phyloP scores from a whole-genome alignment of 768 basidiomycete genomes.

The Lactifluus piperatus region DNA sequence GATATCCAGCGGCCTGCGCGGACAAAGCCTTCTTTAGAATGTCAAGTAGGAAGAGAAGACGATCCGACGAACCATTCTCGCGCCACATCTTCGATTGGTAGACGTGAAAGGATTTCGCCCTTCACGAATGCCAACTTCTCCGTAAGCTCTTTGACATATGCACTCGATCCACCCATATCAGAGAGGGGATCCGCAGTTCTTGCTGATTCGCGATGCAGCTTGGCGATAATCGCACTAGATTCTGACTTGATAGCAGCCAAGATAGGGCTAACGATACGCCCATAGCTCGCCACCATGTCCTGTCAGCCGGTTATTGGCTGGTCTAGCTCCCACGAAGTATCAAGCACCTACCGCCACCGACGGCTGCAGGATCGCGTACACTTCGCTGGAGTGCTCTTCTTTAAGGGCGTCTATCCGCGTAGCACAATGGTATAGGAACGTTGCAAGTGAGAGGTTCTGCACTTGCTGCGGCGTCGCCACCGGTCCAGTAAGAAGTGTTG shows the following conservation, averaged over 20 bases:
- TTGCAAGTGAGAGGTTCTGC: constrained; percentile 69
- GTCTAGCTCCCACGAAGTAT: background rate
- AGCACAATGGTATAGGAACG: constrained; percentile 74
- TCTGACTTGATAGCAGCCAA: constrained; percentile 70
- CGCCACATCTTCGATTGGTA: constrained; percentile 60
- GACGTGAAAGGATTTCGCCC: constrained; percentile 62
- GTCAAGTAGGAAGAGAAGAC: background rate
- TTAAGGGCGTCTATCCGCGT: constrained; percentile 53
- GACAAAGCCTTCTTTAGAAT: background rate
- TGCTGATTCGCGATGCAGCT: constrained; percentile 77
- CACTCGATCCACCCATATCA: constrained; percentile 53
- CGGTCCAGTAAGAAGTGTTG: constrained; percentile 66
- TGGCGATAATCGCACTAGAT: constrained; percentile 64
- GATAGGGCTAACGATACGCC: constrained; percentile 53
- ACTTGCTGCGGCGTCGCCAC: constrained; percentile 70
- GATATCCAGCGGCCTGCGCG: constrained; percentile 33
- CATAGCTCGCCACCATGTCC: constrained; percentile 45
- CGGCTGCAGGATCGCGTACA: constrained; percentile 46
- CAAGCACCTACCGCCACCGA: constrained; percentile 44
- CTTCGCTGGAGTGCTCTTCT: constrained; percentile 55
- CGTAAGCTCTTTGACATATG: constrained; percentile 87
- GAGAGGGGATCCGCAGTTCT: constrained; percentile 55
- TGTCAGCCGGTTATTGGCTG: constrained; percentile 22
- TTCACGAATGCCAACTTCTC: constrained; percentile 84
- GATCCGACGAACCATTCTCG: constrained; percentile 57